phyloP scores from a whole-genome alignment of 176 grass and related monocot species.

The Cymbopogon citratus region DNA sequence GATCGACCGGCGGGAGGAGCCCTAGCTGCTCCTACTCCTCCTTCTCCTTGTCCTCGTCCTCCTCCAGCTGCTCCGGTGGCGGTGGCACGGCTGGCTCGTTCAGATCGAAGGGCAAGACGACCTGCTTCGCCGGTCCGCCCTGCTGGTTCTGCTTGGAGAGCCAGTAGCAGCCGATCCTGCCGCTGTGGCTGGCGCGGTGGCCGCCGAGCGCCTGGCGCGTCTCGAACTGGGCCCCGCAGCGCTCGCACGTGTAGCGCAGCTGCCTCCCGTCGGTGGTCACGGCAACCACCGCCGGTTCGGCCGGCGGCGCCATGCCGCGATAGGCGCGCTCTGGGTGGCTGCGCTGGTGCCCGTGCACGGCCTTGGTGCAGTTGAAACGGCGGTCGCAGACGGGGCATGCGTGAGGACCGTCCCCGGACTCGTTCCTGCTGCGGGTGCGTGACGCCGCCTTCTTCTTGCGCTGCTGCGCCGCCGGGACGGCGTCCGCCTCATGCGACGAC shows the following conservation, averaged over 20 bases:
- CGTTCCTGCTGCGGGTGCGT: not conserved
- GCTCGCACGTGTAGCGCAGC: constrained; percentile 33
- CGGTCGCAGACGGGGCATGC: constrained; percentile 39
- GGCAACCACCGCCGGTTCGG: not conserved
- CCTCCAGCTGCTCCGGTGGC: not conserved
- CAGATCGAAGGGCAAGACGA: constrained; percentile 28
- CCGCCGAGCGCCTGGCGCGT: constrained; percentile 65
- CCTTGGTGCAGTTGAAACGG: constrained; percentile 29
- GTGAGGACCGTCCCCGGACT: not conserved
- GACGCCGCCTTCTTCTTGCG: not conserved
- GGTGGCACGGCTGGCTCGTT: constrained; percentile 26
- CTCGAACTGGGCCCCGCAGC: constrained; percentile 32
- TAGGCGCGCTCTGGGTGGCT: constrained; percentile 37
- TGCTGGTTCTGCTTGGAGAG: constrained; percentile 2
- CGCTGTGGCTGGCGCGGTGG: constrained; percentile 72
- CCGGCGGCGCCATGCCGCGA: constrained; percentile 49
- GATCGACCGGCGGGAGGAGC: not conserved
- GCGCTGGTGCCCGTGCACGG: constrained; percentile 56
- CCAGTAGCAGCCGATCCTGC: constrained; percentile 47
- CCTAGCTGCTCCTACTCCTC: constrained; percentile 15
- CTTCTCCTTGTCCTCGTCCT: not conserved
- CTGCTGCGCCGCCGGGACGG: not conserved
- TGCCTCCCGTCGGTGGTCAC: not conserved
- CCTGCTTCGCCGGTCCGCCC: not conserved
- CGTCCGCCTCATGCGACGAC: constrained; percentile 19